A percentile compares a stretch with the other conserved stretches of the same genome.
phyloP scores from a whole-genome alignment of 2,329 filamentous ascomycete species.

The Cytospora paraplurivora region DNA sequence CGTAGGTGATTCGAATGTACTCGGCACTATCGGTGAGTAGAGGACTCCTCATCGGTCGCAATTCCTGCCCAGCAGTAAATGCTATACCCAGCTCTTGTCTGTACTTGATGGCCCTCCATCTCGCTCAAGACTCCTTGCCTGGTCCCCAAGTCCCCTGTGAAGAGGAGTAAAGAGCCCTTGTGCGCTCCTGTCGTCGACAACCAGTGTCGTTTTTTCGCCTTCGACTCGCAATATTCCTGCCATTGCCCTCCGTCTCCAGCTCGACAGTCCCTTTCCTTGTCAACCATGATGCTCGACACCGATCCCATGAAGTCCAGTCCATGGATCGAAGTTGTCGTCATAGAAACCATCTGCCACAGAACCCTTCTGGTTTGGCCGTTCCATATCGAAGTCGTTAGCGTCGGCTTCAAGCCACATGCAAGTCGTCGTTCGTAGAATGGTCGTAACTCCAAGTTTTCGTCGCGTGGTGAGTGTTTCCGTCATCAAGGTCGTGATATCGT shows the following conservation, averaged over 20 bases:
- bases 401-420: constrained; percentile 30
- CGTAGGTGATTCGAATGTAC: constrained; percentile 10
- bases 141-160: constrained; percentile 4
- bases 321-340: constrained; percentile 27
- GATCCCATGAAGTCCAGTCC: constrained; percentile 32
- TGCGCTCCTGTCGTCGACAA: constrained; percentile 43
- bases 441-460: constrained; percentile 40
- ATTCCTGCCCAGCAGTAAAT: constrained; percentile 39
- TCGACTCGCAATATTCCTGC: constrained; percentile 41
- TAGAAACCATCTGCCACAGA: constrained; percentile 29
- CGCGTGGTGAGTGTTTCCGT: constrained; percentile 38
- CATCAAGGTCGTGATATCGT: constrained; percentile 48
- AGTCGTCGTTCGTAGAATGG: constrained; percentile 39
- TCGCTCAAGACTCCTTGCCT: constrained; percentile 34
- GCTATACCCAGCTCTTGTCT: constrained; percentile 35
- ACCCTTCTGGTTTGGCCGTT: constrained; percentile 19
- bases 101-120: constrained; percentile 34
- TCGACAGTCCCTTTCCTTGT: constrained; percentile 37
- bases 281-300: constrained; percentile 24
- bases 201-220: constrained; percentile 46
- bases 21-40: constrained; percentile 15
- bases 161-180: constrained; percentile 34
- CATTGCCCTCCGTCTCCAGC: constrained; percentile 39
- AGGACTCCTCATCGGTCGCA: constrained; percentile 31
- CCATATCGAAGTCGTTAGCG: constrained; percentile 29